Evolutionary conservation across 805 yeast genomes (phyloP), one percentile per base, ranked within the genome.

Genomic region (Wickerhamiella musiphila): DNA sequence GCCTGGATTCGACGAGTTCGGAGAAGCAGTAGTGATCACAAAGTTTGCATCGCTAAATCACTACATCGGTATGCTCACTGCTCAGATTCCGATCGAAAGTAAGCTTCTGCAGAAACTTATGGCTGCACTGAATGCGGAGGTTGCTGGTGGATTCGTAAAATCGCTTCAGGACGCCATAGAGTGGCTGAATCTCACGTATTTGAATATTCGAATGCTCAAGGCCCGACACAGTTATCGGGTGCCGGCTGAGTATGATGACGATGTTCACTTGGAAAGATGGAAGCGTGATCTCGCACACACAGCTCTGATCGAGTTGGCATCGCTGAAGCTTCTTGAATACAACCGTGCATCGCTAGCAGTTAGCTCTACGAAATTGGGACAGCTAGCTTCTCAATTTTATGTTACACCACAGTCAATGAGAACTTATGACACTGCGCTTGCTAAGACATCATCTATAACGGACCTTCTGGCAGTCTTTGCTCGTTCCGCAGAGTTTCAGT

Each of bases 1-100:
- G 54, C 98, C 98, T 0, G 64, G 94, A 33, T 90, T 77, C 54
- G 98, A 86, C 52, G 71, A 72, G 12, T 69, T 72, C 46, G 98
- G 98, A 46, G 93, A 81, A 44, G 98, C 96, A 58, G 72, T 86
- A 3, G 79, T 86, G 20, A 81, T 86, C 30, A 90, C 96, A 0
- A 66, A 84, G 0, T 90, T 79, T 36, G 72, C 73, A 14, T 93
- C 83, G 45, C 65, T 86, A 12, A 86, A 79, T 41, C 84, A 82
- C 49, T 86, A 83, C 47, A 61, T 90, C 45, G 93, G 94, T 1
- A 66, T 86, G n/a, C 59, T 83, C 41, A 84, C 83, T 49, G 92
- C 83, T 42, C 93, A 83, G 47, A 56, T 86, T 11, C 94, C 95
- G 0, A 86, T 86, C 33, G 95, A 86, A 53, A 79, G 94, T 2